phyloP scores from a whole-genome alignment of 75 land plant genomes.

The Picea glauca region DNA sequence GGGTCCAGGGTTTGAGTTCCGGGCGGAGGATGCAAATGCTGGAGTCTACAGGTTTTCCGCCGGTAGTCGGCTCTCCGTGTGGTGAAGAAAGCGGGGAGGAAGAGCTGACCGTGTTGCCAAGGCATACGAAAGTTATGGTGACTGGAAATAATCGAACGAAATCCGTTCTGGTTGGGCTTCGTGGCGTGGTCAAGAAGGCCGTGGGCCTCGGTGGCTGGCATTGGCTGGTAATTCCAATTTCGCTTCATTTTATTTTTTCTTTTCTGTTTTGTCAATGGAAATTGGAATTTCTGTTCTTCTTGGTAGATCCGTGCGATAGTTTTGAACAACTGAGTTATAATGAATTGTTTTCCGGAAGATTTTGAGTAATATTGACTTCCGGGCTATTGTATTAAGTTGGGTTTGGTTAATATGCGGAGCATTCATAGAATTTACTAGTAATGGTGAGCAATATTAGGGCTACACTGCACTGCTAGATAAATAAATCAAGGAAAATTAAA shows the following conservation, averaged over 20 bases:
- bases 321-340: neutral
- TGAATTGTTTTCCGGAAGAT: neutral
- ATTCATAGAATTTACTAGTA: no score
- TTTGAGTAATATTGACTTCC: no score
- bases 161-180: conserved; percentile 69
- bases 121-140: conserved; percentile 75
- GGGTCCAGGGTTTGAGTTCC: neutral
- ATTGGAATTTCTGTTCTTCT: neutral
- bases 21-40: neutral
- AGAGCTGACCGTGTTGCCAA: conserved; percentile 64
- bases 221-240: conserved; percentile 61
- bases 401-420: no score
- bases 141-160: conserved; percentile 84
- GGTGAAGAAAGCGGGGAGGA: conserved; percentile 63
- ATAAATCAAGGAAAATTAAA: no score
- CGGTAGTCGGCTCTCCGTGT: neutral
- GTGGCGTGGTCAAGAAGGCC: conserved; percentile 78
- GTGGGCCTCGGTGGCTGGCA: conserved; percentile 81
- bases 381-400: no score
- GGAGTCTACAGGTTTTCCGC: conserved; percentile 6
- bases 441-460: no score
- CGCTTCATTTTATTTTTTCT: neutral
- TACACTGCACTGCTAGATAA: no score
- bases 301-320: neutral
- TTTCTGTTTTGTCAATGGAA: neutral